Percentiles rank a stretch among this genome's conserved stretches.
These are phyloP conservation scores for Crithidia thermophila DNA, from an alignment of 208 protist genomes.

Conservation along the genomic window DNA sequence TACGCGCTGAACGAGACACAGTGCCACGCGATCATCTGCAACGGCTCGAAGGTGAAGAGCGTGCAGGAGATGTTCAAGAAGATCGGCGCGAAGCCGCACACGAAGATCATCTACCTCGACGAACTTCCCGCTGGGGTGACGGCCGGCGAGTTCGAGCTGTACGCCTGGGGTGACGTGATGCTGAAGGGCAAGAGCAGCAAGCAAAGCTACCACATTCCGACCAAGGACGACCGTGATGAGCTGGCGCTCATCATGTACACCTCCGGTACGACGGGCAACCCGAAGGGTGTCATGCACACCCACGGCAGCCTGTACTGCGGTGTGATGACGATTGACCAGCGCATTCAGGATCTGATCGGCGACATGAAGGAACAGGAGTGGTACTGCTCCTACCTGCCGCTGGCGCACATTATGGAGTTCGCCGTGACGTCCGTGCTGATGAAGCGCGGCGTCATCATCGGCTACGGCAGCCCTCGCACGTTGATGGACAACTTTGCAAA, in stretches of 20 bases:
- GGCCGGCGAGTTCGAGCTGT: constrained; percentile 37
- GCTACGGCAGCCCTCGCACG: constrained; percentile 80
- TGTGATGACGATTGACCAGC: constrained; percentile 48
- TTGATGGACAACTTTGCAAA: constrained; percentile 70
- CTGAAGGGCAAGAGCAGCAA: constrained; percentile 43
- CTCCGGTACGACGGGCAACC: constrained; percentile 89
- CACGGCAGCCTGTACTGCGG: constrained; percentile 74
- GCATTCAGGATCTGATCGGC: constrained; percentile 55
- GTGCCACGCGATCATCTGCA: constrained; percentile 73
- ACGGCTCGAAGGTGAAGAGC: constrained; percentile 55
- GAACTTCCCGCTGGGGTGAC: constrained; percentile 42
- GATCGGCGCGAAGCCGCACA: constrained; percentile 5
- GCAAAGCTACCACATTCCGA: constrained; percentile 32
- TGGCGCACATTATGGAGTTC: constrained; percentile 94
- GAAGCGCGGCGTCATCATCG: constrained; percentile 61
- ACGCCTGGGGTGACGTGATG: constrained; percentile 64
- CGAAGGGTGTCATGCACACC: constrained; percentile 88
- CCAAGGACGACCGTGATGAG: constrained; percentile 44
- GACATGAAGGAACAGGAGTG: constrained; percentile 53
- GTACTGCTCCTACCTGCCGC: constrained; percentile 90
- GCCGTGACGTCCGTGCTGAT: constrained; percentile 69
- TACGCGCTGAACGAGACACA: constrained; percentile 77
- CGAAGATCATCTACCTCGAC: constrained; percentile 72
- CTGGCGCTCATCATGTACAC: constrained; percentile 91
- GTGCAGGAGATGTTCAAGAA: constrained; percentile 54